A percentile compares a stretch with the other conserved stretches of the same genome.
phyloP scores from a whole-genome alignment of 75 land plant species.

The Cunninghamia lanceolata region DNA sequence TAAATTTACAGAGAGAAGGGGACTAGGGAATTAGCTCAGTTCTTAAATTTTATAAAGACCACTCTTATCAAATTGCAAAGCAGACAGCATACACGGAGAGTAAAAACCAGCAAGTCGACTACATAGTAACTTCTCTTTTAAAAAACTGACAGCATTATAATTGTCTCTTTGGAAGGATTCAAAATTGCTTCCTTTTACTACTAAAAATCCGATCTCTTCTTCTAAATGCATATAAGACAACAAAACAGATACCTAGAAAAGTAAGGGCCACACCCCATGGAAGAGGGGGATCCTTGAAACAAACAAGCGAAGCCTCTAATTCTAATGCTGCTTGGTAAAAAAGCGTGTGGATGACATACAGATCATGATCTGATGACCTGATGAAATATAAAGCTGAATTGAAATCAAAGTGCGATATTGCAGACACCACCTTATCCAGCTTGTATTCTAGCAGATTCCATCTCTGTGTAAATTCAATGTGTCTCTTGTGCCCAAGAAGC shows the following conservation, averaged over 20 bases:
- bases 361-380: conserved; percentile 89
- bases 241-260: conserved; percentile 22
- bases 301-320: conserved; percentile 74
- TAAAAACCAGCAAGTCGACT: not conserved
- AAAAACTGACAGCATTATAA: not conserved
- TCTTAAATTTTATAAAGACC: not conserved
- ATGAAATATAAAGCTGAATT: conserved; percentile 77
- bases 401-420: conserved; percentile 87
- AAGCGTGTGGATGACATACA: conserved; percentile 66
- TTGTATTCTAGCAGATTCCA: conserved; percentile 88
- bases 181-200: conserved; percentile 91
- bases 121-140: not conserved
- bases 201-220: conserved; percentile 76
- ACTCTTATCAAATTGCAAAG: not conserved
- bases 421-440: conserved; percentile 75
- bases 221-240: conserved; percentile 43
- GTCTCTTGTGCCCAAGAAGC: conserved; percentile 40
- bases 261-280: conserved; percentile 72
- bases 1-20: not conserved
- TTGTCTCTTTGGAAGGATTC: conserved; percentile 12
- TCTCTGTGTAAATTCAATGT: conserved; percentile 72
- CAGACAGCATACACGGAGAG: not conserved
- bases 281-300: conserved; percentile 95
- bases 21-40: not conserved
- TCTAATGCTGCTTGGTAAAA: conserved; percentile 72